phyloP scores from a whole-genome alignment of 371 early-diverging fungal genomes.

The Syncephalastrum contaminatum region DNA sequence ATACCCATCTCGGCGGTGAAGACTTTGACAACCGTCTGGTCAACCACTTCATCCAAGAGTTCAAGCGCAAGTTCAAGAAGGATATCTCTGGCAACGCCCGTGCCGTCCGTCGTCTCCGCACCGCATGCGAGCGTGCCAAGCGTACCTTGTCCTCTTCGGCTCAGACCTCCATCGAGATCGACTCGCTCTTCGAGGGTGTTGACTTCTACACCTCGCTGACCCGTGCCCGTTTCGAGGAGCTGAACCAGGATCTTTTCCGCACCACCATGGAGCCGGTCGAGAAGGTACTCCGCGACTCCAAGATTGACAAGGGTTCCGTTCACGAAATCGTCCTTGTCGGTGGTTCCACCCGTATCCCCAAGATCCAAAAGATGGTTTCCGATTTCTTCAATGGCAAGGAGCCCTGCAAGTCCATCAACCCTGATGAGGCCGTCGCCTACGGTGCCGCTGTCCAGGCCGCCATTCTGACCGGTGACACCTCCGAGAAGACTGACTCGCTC shows the following conservation, averaged over 20 bases:
- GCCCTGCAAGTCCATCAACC: conserved; percentile 97
- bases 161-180: conserved; percentile 91
- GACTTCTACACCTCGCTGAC: conserved; percentile 95
- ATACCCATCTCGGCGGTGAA: conserved; percentile 96
- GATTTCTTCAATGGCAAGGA: conserved; percentile 98
- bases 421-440: conserved; percentile 98
- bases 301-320: conserved; percentile 88
- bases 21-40: conserved; percentile 96
- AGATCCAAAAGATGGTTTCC: conserved; percentile 96
- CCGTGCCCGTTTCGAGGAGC: conserved; percentile 97
- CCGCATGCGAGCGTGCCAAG: conserved; percentile 97
- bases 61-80: conserved; percentile 92
- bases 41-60: conserved; percentile 84
- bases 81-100: conserved; percentile 88
- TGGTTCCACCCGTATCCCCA: conserved; percentile 99
- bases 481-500: conserved; percentile 83
- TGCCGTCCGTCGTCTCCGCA: conserved; percentile 93
- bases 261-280: conserved; percentile 94
- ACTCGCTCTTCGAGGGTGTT: conserved; percentile 91
- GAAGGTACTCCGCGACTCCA: conserved; percentile 92
- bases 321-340: conserved; percentile 98
- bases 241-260: conserved; percentile 94
- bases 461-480: conserved; percentile 88
- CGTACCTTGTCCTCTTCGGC: conserved; percentile 90
- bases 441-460: conserved; percentile 99